A percentile compares a stretch with the other conserved stretches of the same genome.
These are phyloP conservation scores for Dryadomyces quercivorus DNA, from an alignment of 2,329 filamentous ascomycete species.

Conservation along the genomic window DNA sequence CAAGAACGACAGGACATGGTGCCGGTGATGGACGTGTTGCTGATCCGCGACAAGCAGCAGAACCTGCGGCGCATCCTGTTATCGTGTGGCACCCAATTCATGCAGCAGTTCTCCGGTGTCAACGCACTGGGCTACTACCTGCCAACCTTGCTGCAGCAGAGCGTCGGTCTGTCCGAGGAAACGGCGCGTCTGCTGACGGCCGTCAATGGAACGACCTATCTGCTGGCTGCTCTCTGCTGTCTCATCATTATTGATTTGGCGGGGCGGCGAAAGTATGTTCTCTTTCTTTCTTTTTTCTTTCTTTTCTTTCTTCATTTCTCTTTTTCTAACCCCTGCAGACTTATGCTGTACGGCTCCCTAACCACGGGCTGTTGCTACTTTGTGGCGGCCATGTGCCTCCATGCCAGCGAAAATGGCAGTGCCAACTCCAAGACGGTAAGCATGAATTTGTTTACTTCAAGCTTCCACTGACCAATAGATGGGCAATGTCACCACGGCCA, in stretches of 20 bases:
- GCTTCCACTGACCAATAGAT: slow-evolving; percentile 15
- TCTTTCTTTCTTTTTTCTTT: too few relatives aligned
- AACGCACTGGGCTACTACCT: slow-evolving; percentile 32
- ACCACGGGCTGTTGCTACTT: slow-evolving; percentile 15
- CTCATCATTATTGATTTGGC: slow-evolving; percentile 26
- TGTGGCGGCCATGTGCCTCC: slow-evolving; percentile 19
- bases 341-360: slow-evolving; percentile 17
- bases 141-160: slow-evolving; percentile 42
- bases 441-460: slow-evolving; percentile 1
- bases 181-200: slow-evolving; percentile 42
- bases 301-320: too few relatives aligned
- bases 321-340: slow-evolving; percentile 11
- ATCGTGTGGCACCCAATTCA: slow-evolving; percentile 32
- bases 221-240: slow-evolving; percentile 23
- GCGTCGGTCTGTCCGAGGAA: slow-evolving; percentile 38
- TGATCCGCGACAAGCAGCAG: background rate
- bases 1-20: background rate
- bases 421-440: background rate
- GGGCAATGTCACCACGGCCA: slow-evolving; percentile 26
- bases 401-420: background rate
- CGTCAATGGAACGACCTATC: slow-evolving; percentile 30
- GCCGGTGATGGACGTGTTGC: background rate
- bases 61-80: slow-evolving; percentile 2
- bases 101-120: slow-evolving; percentile 32
- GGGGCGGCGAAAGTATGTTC: slow-evolving; percentile 23